Percentiles rank a stretch among this genome's conserved stretches.
Conservation (phyloP, 2,329 filamentous ascomycete genomes). For the Trichoderma cornu-damae region DNA sequence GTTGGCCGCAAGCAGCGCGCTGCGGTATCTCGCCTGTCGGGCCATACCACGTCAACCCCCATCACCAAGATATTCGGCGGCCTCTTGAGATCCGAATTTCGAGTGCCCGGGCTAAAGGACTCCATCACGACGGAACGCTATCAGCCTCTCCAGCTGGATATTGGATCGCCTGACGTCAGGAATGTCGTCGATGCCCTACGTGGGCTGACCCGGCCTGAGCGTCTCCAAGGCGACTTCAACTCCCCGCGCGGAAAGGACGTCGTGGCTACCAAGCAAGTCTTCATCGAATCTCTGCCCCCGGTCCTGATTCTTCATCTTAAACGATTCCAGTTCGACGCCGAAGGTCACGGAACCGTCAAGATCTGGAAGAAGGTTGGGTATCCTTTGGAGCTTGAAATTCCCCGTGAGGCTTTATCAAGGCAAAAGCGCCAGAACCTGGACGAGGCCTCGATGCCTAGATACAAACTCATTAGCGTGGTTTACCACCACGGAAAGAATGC, state of each 20-base stretch:
- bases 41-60: constrained; percentile 69
- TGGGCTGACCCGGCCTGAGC: constrained; percentile 76
- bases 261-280: constrained; percentile 85
- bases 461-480: constrained; percentile 81
- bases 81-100: constrained; percentile 81
- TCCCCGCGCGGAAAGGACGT: constrained; percentile 71
- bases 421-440: constrained; percentile 61
- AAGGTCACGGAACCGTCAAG: constrained; percentile 78
- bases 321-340: constrained; percentile 91
- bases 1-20: constrained; percentile 89
- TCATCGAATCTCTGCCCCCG: constrained; percentile 85
- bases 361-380: constrained; percentile 99
- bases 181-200: constrained; percentile 91
- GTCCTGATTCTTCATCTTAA: constrained; percentile 94
- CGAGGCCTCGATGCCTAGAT: constrained; percentile 68
- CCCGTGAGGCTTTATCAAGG: constrained; percentile 78
- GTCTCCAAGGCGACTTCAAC: constrained; percentile 77
- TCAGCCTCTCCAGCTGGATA: constrained; percentile 90
- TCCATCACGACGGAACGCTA: constrained; percentile 93
- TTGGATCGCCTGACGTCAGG: constrained; percentile 76
- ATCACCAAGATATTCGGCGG: constrained; percentile 94
- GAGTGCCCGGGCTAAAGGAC: constrained; percentile 78
- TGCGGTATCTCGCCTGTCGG: constrained; percentile 80
- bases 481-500: constrained; percentile 98
- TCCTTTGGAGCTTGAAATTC: constrained; percentile 88